Base-by-base conservation (phyloP, 1,284 basidiomycete genomes). In the Cutaneotrichosporon dermatis region DNA sequence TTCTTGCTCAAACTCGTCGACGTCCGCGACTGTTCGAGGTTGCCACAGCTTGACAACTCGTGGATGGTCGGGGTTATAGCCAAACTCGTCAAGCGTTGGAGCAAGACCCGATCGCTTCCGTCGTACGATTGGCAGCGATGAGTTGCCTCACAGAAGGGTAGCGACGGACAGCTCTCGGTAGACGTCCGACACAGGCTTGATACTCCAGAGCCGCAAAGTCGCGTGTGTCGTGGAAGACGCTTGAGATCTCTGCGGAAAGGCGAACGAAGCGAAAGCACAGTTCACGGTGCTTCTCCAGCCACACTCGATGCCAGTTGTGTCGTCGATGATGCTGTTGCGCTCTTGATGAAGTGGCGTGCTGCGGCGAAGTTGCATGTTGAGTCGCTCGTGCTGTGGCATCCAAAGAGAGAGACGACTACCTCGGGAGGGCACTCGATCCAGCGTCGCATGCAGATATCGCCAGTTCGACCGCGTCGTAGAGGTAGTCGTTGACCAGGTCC, bases 401-500 rank as follows among this genome's bases (percentile, higher is more conserved):
- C 7, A 72, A 37, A 33, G 11, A 71, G 57, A 0, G 40, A n/a
- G n/a, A 67, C 59, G 1, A 67, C 44, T 3, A 42, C 58, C 4
- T 64, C 57, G 11, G 57, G 59, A 25, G 58, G 7, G 8, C 41
- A 2, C 61, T 43, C 11, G 49, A 49, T 3, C 54, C 62, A 3
- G 58, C 45, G 0, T 61, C 49, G 2, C 60, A 55, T 4, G 70
- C 70, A 0, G 55, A 46, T 4, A 71, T 39, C 1, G 69, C 67
- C 43, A 71, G 66, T 46, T 74, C 68, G 3, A 71, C 67, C 0
- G 68, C 69, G 13, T 72, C 69, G 40, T 69, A 73, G 25, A 72
- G 51, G 55, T 68, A 70, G 33, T 71, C 68, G 6, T 62, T 59
- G 10, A 50, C 35, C n/a, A 66, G 52, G 9, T 46, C 51, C 2